Evolutionary conservation across 495 filamentous ascomycete genomes (phyloP).

Genomic region (Parathielavia hyrcaniae): DNA sequence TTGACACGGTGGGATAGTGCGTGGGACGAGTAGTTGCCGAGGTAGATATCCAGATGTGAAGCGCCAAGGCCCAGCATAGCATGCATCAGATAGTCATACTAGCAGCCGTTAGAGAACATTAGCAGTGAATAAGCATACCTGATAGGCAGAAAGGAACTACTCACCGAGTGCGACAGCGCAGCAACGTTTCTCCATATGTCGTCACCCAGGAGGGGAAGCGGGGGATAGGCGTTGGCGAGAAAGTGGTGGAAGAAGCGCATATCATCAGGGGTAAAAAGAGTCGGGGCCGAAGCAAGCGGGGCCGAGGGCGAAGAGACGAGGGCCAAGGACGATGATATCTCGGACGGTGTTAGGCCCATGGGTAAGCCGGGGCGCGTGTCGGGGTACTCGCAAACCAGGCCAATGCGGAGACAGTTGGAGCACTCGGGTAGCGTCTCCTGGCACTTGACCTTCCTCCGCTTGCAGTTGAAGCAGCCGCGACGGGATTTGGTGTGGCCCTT

Average conservation of each 20-base stretch:
- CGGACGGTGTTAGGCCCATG: conserved; percentile 6
- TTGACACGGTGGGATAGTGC: conserved; percentile 46
- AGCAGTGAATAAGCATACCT: not conserved
- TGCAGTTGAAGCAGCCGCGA: conserved; percentile 52
- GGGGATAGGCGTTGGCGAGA: conserved; percentile 47
- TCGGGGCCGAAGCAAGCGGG: conserved; percentile 21
- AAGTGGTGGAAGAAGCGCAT: conserved; percentile 55
- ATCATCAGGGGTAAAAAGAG: conserved; percentile 39
- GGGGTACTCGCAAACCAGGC: conserved; percentile 48
- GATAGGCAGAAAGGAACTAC: conserved; percentile 22
- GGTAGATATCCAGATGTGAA: conserved; percentile 39
- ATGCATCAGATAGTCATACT: conserved; percentile 43
- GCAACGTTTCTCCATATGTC: conserved; percentile 47
- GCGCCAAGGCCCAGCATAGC: conserved; percentile 48
- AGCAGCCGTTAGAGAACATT: no score
- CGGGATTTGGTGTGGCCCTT: conserved; percentile 52
- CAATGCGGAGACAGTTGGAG: conserved; percentile 47
- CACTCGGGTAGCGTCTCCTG: conserved; percentile 48
- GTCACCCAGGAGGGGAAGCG: conserved; percentile 48
- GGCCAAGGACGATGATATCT: conserved; percentile 16
- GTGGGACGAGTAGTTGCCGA: conserved; percentile 21
- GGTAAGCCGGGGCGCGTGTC: conserved; percentile 13
- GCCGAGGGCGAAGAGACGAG: conserved; percentile 23
- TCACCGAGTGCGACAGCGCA: conserved; percentile 42
- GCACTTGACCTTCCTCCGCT: conserved; percentile 52